Evolutionary conservation across 371 early-diverging fungal species (phyloP), one percentile per base, ranked within the genome.

Genomic region (Syncephalis plumigaleata): DNA sequence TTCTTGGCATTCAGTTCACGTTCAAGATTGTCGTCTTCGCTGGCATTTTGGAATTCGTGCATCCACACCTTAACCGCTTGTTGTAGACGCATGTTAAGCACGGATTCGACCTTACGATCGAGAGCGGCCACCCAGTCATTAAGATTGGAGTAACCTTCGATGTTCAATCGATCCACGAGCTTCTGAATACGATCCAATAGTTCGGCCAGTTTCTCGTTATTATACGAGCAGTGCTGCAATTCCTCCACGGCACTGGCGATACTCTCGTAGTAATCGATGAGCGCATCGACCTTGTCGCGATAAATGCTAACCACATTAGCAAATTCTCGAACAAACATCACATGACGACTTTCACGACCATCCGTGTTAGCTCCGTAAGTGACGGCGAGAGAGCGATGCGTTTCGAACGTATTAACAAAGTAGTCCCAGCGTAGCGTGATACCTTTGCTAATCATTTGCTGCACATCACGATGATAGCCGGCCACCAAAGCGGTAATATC

Each of bases 281-380:
- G 72, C 0, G 77, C 59, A 54, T 83, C 86, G 3, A 86, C 85
- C 62, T 97, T 96, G 54, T 94, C 93, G 60, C 94, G 95, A 71
- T 92, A 92, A n/a, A 81, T 66, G 16, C 85, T 78, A 2, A 97
- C 90, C 0, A 77, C 77, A 21, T 75, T 72, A 1, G 91, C 85
- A 61, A 97, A 89, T 45, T 93, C 94, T 38, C 90, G 79, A 13
- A 98, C 97, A 73, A 92, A 96, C 53, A 73, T 73, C 8, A 90
- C 81, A 52, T 94, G 90, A 27, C 86, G 76, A 58, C 83, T 87
- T 54, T 92, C 90, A 17, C 77, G 67, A 27, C 68, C 66, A 50
- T 77, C 81, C 37, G 73, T 51, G 3, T 63, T 63, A 9, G 59
- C 63, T 9, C 73, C 69, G 8, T 71, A 62, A 25, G 49, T 39